Evolutionary conservation across 176 grass and related monocot species (phyloP).

Genomic region (Sorghum bicolor): DNA sequence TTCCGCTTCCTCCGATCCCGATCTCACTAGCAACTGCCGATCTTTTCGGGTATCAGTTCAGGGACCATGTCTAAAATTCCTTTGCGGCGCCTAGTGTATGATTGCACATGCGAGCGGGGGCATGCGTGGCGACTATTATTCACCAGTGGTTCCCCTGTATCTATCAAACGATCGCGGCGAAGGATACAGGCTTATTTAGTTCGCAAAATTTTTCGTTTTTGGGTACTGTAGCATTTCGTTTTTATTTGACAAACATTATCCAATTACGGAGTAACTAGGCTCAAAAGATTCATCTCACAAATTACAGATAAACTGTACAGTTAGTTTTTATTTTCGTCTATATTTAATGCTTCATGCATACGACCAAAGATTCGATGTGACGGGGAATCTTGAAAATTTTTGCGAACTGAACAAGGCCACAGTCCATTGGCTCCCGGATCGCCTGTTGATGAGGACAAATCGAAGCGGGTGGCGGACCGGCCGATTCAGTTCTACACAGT

Average conservation of each 20-base stretch:
- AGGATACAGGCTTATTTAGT: too few relatives aligned
- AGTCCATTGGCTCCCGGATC: neutral
- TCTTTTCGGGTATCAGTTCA: neutral
- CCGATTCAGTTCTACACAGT: neutral
- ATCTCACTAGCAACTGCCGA: neutral
- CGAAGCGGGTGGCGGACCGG: neutral
- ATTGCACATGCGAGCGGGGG: slow-evolving; percentile 27
- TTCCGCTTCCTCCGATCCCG: neutral
- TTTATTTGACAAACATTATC: too few relatives aligned
- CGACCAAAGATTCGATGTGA: too few relatives aligned
- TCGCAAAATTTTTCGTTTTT: too few relatives aligned
- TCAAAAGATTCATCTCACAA: too few relatives aligned
- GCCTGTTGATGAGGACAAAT: neutral
- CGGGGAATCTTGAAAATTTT: too few relatives aligned
- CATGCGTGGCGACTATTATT: neutral
- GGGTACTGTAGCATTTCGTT: too few relatives aligned
- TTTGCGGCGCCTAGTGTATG: neutral
- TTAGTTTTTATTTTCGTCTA: too few relatives aligned
- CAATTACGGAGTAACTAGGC: too few relatives aligned
- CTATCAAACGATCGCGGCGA: slow-evolving; percentile 24
- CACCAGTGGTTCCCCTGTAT: slow-evolving; percentile 32
- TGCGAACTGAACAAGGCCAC: too few relatives aligned
- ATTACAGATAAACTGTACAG: too few relatives aligned
- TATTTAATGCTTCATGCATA: too few relatives aligned
- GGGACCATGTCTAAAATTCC: slow-evolving; percentile 23